Percentiles rank a stretch among this genome's conserved stretches.
These are phyloP conservation scores for Taiozyma sp. DNA, from an alignment of 1,139 yeast species.

Conservation along the genomic window DNA sequence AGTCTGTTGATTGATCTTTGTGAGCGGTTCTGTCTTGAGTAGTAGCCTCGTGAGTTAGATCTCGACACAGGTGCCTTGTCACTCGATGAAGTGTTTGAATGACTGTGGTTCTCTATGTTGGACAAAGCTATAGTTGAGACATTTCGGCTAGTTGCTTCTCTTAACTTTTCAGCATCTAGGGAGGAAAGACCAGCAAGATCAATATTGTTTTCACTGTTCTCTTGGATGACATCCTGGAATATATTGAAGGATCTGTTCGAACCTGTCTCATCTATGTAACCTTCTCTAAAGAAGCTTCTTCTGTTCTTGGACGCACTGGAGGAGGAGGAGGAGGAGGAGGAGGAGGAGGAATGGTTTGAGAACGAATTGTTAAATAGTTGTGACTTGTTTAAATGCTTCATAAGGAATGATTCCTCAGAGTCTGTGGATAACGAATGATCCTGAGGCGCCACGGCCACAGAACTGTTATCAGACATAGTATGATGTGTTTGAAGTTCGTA, in stretches of 20 bases:
- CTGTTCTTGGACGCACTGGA: slow-evolving; percentile 12
- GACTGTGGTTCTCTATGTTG: not conserved
- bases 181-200: slow-evolving; percentile 16
- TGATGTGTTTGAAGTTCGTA: not conserved
- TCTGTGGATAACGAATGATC: slow-evolving; percentile 23
- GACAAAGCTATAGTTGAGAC: not conserved
- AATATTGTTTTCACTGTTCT: slow-evolving; percentile 15
- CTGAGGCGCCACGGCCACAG: slow-evolving; percentile 1
- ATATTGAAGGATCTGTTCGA: slow-evolving; percentile 16
- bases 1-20: not conserved
- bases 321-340: too few relatives aligned
- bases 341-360: slow-evolving; percentile 1
- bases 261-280: slow-evolving; percentile 22
- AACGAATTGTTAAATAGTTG: slow-evolving; percentile 17
- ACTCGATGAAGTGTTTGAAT: not conserved
- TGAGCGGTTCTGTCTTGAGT: not conserved
- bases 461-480: slow-evolving; percentile 7
- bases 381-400: slow-evolving; percentile 22
- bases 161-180: slow-evolving; percentile 13
- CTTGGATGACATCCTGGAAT: slow-evolving; percentile 20
- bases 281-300: slow-evolving; percentile 20
- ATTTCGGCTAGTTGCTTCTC: not conserved
- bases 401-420: slow-evolving; percentile 24
- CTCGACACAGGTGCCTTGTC: not conserved
- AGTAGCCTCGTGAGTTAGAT: not conserved